Percentiles rank a stretch among this genome's conserved stretches.
phyloP scores from a whole-genome alignment of 352 stramenopile genomes.

The Pythium phragmiticola region DNA sequence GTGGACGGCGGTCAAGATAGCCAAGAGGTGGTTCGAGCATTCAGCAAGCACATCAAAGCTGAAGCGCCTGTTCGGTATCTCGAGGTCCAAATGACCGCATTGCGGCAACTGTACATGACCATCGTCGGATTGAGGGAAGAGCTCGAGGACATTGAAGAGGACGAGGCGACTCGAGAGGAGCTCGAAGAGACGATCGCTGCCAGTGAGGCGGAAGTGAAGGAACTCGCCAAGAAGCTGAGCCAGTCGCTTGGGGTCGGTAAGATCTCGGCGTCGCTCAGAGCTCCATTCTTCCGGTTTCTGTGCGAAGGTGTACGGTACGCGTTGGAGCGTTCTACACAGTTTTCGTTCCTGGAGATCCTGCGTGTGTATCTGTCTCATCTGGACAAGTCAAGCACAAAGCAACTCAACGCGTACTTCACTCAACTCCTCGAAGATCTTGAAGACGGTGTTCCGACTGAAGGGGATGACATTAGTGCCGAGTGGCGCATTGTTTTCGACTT shows the following conservation, averaged over 20 bases:
- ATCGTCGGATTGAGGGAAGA: slow-evolving; percentile 71
- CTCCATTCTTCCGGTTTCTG: slow-evolving; percentile 80
- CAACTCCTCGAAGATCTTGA: slow-evolving; percentile 48
- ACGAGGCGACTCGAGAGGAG: slow-evolving; percentile 47
- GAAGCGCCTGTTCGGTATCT: slow-evolving; percentile 78
- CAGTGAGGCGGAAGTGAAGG: slow-evolving; percentile 54
- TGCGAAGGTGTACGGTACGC: slow-evolving; percentile 78
- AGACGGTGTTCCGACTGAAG: slow-evolving; percentile 39
- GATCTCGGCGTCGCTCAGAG: slow-evolving; percentile 53
- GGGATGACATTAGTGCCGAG: slow-evolving; percentile 37
- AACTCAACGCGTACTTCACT: slow-evolving; percentile 70
- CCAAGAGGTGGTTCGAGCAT: slow-evolving; percentile 76
- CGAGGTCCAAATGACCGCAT: slow-evolving; percentile 86
- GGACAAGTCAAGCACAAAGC: slow-evolving; percentile 56
- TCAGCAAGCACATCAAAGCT: slow-evolving; percentile 75
- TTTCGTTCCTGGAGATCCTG: slow-evolving; percentile 69
- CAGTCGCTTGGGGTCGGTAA: slow-evolving; percentile 82
- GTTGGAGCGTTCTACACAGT: slow-evolving; percentile 53
- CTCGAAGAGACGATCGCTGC: slow-evolving; percentile 52
- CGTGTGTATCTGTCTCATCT: slow-evolving; percentile 72
- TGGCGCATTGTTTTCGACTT: slow-evolving; percentile 78
- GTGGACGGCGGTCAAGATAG: slow-evolving; percentile 48
- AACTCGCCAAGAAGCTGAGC: slow-evolving; percentile 78
- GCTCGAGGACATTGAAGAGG: slow-evolving; percentile 30
- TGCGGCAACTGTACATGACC: slow-evolving; percentile 66